These are phyloP conservation scores for Sordariomycetes sp. DNA, from an alignment of 2,329 filamentous ascomycete species.

Conservation along the genomic window DNA sequence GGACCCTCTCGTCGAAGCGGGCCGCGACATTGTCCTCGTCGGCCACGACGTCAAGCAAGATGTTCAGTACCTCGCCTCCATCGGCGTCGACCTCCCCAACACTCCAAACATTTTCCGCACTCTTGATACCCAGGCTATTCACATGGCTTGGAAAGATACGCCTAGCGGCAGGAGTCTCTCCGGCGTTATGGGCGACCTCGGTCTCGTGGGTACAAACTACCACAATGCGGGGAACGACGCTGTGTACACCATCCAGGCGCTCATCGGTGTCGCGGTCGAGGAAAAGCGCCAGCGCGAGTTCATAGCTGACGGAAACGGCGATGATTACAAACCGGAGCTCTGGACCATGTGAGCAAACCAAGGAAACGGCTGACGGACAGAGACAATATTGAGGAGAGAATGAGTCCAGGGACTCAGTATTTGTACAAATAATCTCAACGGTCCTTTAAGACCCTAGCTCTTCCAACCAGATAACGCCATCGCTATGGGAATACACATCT, in stretches of 20 bases:
- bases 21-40: conserved; percentile 59
- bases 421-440: no score
- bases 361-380: no score
- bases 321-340: conserved; percentile 8
- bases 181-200: conserved; percentile 53
- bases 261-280: conserved; percentile 41
- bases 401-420: not conserved
- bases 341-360: not conserved
- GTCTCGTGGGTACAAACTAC: conserved; percentile 53
- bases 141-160: conserved; percentile 50
- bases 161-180: conserved; percentile 46
- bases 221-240: conserved; percentile 89
- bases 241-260: conserved; percentile 64
- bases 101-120: conserved; percentile 48
- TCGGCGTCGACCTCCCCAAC: conserved; percentile 54
- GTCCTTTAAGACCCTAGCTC: conserved; percentile 14
- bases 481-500: conserved; percentile 26
- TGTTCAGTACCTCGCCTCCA: conserved; percentile 52
- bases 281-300: conserved; percentile 10
- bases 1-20: conserved; percentile 14
- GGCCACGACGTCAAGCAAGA: conserved; percentile 67
- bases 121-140: conserved; percentile 66
- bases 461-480: conserved; percentile 33
- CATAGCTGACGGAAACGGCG: conserved; percentile 8
- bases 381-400: conserved; percentile 11